These are phyloP conservation scores for Nadsonia fulvescens DNA, from an alignment of 805 yeast genomes.

Conservation along the genomic window DNA sequence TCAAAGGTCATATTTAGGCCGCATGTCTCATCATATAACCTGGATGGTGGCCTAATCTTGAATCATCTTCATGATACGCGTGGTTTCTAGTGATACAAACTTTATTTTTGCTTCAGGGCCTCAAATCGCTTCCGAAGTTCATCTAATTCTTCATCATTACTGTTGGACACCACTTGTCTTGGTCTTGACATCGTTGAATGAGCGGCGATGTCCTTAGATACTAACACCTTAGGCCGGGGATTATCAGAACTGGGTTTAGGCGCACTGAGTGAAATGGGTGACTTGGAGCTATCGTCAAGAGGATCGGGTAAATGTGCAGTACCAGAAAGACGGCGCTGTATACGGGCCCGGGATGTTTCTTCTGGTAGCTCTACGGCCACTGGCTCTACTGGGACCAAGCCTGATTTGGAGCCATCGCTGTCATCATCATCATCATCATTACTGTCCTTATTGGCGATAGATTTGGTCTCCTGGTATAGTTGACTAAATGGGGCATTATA, in stretches of 20 bases:
- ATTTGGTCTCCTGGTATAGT: slow-evolving; percentile 17
- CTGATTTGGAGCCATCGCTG: slow-evolving; percentile 1
- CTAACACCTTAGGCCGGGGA: slow-evolving; percentile 14
- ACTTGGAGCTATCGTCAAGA: slow-evolving; percentile 7
- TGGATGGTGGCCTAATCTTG: no score
- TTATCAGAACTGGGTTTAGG: slow-evolving; percentile 18
- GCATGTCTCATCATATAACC: no score
- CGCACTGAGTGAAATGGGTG: slow-evolving; percentile 18
- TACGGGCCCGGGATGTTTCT: slow-evolving; percentile 7
- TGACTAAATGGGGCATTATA: slow-evolving; percentile 61
- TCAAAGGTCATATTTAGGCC: no score
- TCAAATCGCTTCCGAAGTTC: slow-evolving; percentile 55
- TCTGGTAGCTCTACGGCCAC: slow-evolving; percentile 5
- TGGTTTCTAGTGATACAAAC: no score
- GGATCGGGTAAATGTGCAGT: slow-evolving; percentile 12
- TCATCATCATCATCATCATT: slow-evolving; percentile 18
- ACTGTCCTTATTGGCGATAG: slow-evolving; percentile 14
- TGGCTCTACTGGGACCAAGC: slow-evolving; percentile 1
- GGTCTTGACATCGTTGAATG: slow-evolving; percentile 2
- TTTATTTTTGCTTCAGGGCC: slow-evolving; percentile 34
- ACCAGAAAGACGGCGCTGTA: slow-evolving; percentile 7
- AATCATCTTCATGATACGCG: no score
- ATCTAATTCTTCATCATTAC: slow-evolving; percentile 31
- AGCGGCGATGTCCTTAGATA: slow-evolving; percentile 6
- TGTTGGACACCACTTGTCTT: slow-evolving; percentile 6